Base-by-base conservation (phyloP, 192 early-diverging fungal species). In the Coemansia sp. region DNA sequence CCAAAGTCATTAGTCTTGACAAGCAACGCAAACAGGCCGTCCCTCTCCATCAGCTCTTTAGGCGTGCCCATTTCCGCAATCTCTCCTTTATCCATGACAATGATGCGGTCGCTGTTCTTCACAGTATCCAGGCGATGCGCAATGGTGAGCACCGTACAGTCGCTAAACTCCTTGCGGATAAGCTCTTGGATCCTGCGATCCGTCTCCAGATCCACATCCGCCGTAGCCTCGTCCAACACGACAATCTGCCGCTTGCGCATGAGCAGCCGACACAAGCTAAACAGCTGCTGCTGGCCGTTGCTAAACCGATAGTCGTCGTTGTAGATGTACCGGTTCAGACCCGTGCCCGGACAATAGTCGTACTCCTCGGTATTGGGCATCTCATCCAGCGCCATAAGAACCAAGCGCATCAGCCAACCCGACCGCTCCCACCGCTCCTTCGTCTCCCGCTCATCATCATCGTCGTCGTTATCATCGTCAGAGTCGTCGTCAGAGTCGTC, bases 101-200 rank as follows among this genome's bases (percentile, higher is more conserved):
- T 59, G 68, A 94, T 86, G 53, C 85, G 78, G 60, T 93, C 91
- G 61, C 86, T 89, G 65, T 88, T 79, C 39, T 86, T 72, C 0
- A 88, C 83, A 2, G 90, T 91, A 53, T 91, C 89, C 39, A 91
- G 71, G 31, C 93, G 87, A 74, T 95, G 90, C 2, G 89, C 90
- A 64, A 91, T 90, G 10, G 88, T 88, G 22, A 90, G 65, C 8
- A 91, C 78, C 4, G 74, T 76, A 31, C 65, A 47, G 49, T 82
- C 58, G 1, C 41, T 56, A 68, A 90, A 89, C 57, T 88, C 71
- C 7, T 67, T 74, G 5, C 80, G 77, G 29, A 90, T 84, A 15
- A 71, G 60, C 22, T 49, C 53, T 39, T 77, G 74, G 25, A 77
- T 68, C 7, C 15, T 39, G 20, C 51, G 40, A 29, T 77, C 74